Evolutionary conservation across 202 grass and related monocot species (phyloP).

Genomic region (Bolboschoenoplectus hybrid): DNA sequence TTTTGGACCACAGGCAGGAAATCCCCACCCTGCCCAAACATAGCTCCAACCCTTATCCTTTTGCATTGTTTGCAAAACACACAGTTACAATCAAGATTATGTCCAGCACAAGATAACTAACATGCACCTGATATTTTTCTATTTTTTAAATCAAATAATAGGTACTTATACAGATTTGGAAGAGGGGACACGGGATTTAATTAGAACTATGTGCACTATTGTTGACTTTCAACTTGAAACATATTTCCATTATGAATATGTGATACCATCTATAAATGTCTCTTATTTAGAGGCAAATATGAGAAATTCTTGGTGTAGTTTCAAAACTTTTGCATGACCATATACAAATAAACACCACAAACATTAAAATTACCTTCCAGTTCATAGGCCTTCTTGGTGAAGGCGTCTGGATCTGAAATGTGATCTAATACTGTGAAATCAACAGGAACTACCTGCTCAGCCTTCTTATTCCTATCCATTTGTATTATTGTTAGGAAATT

Average conservation of each 20-base stretch:
- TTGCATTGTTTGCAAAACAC: neutral
- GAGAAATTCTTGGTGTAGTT: neutral
- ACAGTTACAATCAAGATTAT: neutral
- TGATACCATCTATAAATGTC: neutral
- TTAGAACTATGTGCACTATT: neutral
- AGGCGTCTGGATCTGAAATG: constrained; percentile 27
- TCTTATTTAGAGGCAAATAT: neutral
- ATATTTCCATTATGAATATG: neutral
- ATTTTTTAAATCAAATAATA: neutral
- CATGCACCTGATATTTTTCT: neutral
- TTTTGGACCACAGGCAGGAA: too few relatives aligned
- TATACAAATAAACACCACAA: constrained; percentile 15
- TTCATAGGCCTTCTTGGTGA: constrained; percentile 15
- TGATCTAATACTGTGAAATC: constrained; percentile 30
- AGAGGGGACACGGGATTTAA: neutral
- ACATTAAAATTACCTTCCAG: constrained; percentile 9
- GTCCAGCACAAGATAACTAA: neutral
- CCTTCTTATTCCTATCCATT: constrained; percentile 22
- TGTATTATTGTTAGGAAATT: constrained; percentile 12
- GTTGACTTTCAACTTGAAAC: neutral
- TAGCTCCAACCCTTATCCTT: neutral
- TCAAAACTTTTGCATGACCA: neutral
- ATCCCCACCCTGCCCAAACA: too few relatives aligned
- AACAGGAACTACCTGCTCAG: constrained; percentile 3
- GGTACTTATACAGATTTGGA: neutral